Percentiles rank a stretch among this genome's conserved stretches.
phyloP scores from a whole-genome alignment of 2,329 filamentous ascomycete genomes.

The Zasmidium angulare region DNA sequence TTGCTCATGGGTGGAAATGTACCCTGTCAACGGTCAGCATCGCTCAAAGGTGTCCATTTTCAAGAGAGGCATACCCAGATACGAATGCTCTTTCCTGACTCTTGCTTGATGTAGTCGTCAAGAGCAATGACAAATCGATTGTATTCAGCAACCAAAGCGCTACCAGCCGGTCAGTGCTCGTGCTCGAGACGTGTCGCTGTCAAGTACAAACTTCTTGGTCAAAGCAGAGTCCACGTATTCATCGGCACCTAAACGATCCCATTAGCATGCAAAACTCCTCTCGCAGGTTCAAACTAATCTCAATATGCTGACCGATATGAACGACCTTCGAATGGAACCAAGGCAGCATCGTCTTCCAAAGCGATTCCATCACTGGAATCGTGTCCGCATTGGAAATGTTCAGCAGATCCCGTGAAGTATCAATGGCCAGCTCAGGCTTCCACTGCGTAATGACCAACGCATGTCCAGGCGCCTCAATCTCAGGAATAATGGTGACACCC shows the following conservation, averaged over 20 bases:
- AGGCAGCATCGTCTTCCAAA: constrained; percentile 55
- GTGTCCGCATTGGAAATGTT: constrained; percentile 58
- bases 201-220: constrained; percentile 7
- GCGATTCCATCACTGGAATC: constrained; percentile 53
- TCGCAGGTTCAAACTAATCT: background rate
- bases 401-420: constrained; percentile 50
- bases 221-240: constrained; percentile 44
- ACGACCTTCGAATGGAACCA: constrained; percentile 59
- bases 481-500: constrained; percentile 59
- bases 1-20: constrained; percentile 49
- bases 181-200: too few relatives aligned
- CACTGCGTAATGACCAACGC: constrained; percentile 58
- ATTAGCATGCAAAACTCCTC: background rate
- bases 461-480: constrained; percentile 62
- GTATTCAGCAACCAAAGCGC: constrained; percentile 49
- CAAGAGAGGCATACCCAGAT: constrained; percentile 46
- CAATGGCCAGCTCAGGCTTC: constrained; percentile 56
- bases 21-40: constrained; percentile 31
- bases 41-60: background rate
- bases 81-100: constrained; percentile 47
- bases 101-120: constrained; percentile 46
- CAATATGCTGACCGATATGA: constrained; percentile 45
- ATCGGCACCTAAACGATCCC: constrained; percentile 40
- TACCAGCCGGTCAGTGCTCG: constrained; percentile 5
- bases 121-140: constrained; percentile 56